Evolutionary conservation across 371 early-diverging fungal species (phyloP).

Genomic region (Mucor sp.): DNA sequence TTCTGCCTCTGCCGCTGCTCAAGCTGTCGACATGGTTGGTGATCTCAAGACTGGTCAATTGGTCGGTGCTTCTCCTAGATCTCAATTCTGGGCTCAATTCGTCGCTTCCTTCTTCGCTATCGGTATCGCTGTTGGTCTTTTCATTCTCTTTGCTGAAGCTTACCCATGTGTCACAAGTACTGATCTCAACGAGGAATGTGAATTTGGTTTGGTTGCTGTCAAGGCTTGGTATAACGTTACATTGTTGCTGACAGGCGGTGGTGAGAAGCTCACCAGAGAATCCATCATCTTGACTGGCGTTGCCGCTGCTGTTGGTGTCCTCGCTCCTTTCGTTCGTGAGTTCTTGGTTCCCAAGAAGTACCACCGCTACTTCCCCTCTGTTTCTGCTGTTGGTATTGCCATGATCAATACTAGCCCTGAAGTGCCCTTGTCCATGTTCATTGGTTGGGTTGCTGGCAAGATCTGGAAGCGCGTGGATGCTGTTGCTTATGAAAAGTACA

Average conservation of each 20-base stretch:
- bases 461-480: constrained; percentile 56
- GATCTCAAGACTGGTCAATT: constrained; percentile 70
- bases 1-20: constrained; percentile 59
- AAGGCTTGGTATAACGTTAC: constrained; percentile 70
- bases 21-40: constrained; percentile 69
- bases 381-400: constrained; percentile 72
- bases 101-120: constrained; percentile 65
- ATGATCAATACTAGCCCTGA: constrained; percentile 66
- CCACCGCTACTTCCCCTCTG: constrained; percentile 59
- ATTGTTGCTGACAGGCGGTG: constrained; percentile 53
- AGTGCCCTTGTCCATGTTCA: constrained; percentile 61
- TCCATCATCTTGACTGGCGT: constrained; percentile 54
- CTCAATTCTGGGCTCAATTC: constrained; percentile 66
- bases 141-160: constrained; percentile 62
- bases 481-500: constrained; percentile 44
- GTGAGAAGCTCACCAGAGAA: constrained; percentile 42
- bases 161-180: constrained; percentile 58
- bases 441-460: constrained; percentile 56
- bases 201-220: constrained; percentile 62
- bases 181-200: constrained; percentile 32
- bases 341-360: constrained; percentile 57
- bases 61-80: constrained; percentile 60
- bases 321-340: constrained; percentile 51
- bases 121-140: constrained; percentile 57
- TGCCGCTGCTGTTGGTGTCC: constrained; percentile 50